Conservation (phyloP, 768 basidiomycete genomes). For the Lentinula guzmanii region DNA sequence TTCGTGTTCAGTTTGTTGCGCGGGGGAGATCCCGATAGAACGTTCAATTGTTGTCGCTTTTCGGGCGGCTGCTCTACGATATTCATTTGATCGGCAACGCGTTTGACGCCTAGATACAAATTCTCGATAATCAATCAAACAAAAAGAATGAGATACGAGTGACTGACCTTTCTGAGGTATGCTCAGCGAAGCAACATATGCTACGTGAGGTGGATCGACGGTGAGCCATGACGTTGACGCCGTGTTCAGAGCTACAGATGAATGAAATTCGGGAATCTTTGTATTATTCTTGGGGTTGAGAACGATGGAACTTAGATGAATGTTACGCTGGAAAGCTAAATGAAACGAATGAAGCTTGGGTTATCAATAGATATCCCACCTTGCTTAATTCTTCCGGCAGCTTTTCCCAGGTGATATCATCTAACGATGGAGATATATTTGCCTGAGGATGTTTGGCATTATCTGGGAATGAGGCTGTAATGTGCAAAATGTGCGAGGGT, state of each 20-base stretch:
- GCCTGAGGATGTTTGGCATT: conserved; percentile 44
- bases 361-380: conserved; percentile 27
- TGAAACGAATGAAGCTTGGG: no score
- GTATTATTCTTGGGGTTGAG: conserved; percentile 19
- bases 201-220: not conserved
- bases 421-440: conserved; percentile 43
- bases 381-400: conserved; percentile 58
- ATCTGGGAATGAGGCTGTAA: conserved; percentile 56
- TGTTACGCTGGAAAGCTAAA: conserved; percentile 41
- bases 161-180: not conserved
- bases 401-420: conserved; percentile 53
- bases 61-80: not conserved
- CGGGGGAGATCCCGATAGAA: not conserved
- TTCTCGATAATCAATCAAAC: no score
- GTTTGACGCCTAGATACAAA: not conserved
- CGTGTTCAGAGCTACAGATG: not conserved
- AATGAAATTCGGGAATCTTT: not conserved
- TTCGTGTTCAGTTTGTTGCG: not conserved
- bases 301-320: conserved; percentile 47
- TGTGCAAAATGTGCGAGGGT: conserved; percentile 49
- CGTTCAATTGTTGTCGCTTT: not conserved
- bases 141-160: not conserved
- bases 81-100: not conserved
- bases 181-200: not conserved
- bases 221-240: not conserved